Evolutionary conservation across 2,329 filamentous ascomycete genomes (phyloP).

Genomic region (Ascomycota sp.): DNA sequence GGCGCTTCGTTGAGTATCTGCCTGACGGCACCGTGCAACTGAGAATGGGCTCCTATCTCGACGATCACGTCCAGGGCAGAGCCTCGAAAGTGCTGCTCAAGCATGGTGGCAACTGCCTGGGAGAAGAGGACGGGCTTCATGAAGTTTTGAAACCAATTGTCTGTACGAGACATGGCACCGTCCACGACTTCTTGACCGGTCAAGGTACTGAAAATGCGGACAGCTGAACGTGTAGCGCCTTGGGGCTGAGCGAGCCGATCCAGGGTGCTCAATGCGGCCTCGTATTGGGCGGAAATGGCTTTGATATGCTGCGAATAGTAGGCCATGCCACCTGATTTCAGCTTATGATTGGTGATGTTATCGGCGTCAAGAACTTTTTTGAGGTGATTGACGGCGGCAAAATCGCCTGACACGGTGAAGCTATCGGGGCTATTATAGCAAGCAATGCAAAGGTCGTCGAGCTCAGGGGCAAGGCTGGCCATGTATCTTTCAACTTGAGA

Average conservation of each 20-base stretch:
- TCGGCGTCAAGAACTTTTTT: conserved; percentile 2
- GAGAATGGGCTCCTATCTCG: conserved; percentile 1
- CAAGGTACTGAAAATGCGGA: background rate
- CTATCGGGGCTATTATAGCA: conserved; percentile 12
- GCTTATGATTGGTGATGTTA: conserved; percentile 4
- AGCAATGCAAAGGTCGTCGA: conserved; percentile 6
- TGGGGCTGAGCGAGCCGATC: background rate
- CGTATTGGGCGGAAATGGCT: background rate
- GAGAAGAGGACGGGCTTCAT: background rate
- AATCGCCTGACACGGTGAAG: conserved; percentile 13
- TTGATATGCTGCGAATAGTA: conserved; percentile 2
- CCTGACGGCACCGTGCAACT: background rate
- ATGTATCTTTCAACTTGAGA: conserved; percentile 1
- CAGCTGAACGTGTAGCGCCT: background rate
- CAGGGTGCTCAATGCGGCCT: background rate
- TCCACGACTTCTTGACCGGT: background rate
- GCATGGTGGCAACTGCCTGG: background rate
- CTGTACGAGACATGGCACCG: background rate
- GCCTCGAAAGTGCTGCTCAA: background rate
- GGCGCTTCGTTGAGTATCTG: background rate
- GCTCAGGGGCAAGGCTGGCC: background rate
- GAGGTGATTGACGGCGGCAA: conserved; percentile 5
- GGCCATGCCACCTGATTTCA: conserved; percentile 2
- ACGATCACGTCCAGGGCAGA: background rate
- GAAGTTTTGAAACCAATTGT: background rate